A percentile compares a stretch with the other conserved stretches of the same genome.
phyloP scores from a whole-genome alignment of 2,329 filamentous ascomycete species.

The Aspergillus ustus region DNA sequence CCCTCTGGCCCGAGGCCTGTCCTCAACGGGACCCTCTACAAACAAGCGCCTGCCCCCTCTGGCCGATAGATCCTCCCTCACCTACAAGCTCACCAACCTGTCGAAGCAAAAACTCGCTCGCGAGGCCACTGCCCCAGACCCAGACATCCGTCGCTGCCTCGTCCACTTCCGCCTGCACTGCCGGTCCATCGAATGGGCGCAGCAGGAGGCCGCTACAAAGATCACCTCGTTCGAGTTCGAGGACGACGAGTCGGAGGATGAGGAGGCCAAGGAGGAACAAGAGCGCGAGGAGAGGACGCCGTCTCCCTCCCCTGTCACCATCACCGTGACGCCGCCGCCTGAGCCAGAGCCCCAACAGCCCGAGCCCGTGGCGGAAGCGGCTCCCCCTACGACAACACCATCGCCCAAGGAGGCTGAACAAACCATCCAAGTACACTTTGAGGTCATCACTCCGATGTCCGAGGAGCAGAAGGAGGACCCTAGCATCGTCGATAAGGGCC shows the following conservation, averaged over 20 bases:
- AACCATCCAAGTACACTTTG: slow-evolving; percentile 24
- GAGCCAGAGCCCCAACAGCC: slow-evolving; percentile 20
- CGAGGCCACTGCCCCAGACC: slow-evolving; percentile 41
- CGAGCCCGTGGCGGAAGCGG: slow-evolving; percentile 16
- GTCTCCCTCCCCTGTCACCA: background rate
- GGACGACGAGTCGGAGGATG: slow-evolving; percentile 31
- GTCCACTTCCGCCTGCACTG: slow-evolving; percentile 41
- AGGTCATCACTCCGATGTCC: slow-evolving; percentile 19
- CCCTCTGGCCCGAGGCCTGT: slow-evolving; percentile 25
- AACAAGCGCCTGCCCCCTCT: slow-evolving; percentile 43
- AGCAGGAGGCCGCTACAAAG: slow-evolving; percentile 41
- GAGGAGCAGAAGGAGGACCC: slow-evolving; percentile 17
- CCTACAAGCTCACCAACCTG: slow-evolving; percentile 41
- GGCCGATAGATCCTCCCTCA: slow-evolving; percentile 39
- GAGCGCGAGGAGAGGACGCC: background rate
- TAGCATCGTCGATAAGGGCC: slow-evolving; percentile 33
- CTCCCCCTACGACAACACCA: background rate
- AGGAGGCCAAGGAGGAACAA: background rate
- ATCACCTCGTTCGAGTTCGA: slow-evolving; percentile 44
- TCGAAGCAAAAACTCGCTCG: slow-evolving; percentile 42
- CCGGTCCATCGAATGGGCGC: slow-evolving; percentile 39
- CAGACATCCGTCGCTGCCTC: slow-evolving; percentile 41
- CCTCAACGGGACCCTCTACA: slow-evolving; percentile 31
- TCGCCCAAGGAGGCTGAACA: background rate
- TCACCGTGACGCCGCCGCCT: background rate